Evolutionary conservation across 169 alveolate genomes (phyloP), one percentile per base, ranked within the genome.

Genomic region (Cardiosporidium cionae): DNA sequence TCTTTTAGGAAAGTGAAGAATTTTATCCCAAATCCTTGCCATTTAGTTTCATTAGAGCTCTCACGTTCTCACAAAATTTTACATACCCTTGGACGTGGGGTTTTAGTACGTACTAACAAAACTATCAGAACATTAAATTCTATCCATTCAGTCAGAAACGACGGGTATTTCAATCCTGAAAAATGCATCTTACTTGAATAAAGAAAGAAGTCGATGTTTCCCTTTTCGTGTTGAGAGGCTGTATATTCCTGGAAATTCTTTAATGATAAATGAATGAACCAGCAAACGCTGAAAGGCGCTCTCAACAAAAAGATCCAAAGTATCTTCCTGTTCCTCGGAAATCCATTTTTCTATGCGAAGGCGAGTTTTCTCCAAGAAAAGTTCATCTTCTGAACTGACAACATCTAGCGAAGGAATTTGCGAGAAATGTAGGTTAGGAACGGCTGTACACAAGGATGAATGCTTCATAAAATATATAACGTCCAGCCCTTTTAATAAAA

Each of bases 201-300:
- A 58, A 1, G 70, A 64, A 4, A 75, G 69, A n/a, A 64, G 52
- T 52, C 78, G 52, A 33, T 33, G 62, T 52, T 77, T 32, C 9
- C 72, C 78, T 32, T 6, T 82, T 63, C 83, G 75, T 22, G 84
- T 76, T 3, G 93, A 87, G 65, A 82, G 88, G 37, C 90, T 80
- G 78, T 74, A 90, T 53, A 90, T 80, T 27, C 71, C 52, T n/a
- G 91, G 89, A 78, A 82, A 90, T 79, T 90, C 88, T 33, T 86
- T 82, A 9, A 89, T 87, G 23, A 90, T 87, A 44, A 90, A 79
- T 3, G 93, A 84, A 76, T 90, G 95, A 68, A 90, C 86, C 32
- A 90, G 78, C 44, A 90, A 79, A 0, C 95, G 83, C 68, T 86
- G 91, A 36, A 89, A 86, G 7, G 95, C 92, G 68, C 83, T 89